Base-by-base conservation (phyloP, 2,329 filamentous ascomycete genomes). In the Sclerotiophoma versabilis region DNA sequence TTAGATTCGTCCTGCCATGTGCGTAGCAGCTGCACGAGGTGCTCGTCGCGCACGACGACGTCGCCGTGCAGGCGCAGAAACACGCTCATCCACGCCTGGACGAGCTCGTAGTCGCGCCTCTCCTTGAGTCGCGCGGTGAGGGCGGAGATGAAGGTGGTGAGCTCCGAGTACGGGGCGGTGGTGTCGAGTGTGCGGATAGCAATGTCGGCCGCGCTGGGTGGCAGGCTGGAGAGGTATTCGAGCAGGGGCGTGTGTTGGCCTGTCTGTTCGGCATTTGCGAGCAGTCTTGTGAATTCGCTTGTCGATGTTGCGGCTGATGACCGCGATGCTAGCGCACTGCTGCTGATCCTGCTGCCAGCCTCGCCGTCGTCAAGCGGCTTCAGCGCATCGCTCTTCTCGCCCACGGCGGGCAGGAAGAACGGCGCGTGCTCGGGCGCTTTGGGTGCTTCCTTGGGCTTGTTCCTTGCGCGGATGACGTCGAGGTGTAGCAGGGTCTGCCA, bases 41-140 rank as follows among this genome's bases (percentile, higher is more conserved):
- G 73, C 68, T 83, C 69, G 30, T 77, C 76, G 27, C 77, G 73
- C 6, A 77, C 73, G 12, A 90, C 77, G 14, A 82, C 77, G 57
- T 88, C 87, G 6, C 82, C 83, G 75, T 98, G 93, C 33, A 96
- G 79, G 41, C 88, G 85, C 54, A 99, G 73, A 69, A 98, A 96
- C 1, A 98, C 93, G 2, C 89, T 88, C 92, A 99, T 98, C 93
- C 95, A 99, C 0, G 92, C 92, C 75, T 98, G 93, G 14, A 92
- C 90, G 32, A 99, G 82, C 76, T 99, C 95, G 75, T 96, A 99
- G 74, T 98, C 95, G 41, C 84, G 85, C 60, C 88, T 86, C 44
- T 85, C 80, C 36, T 80, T 77, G 46, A 98, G 79, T 11, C 89
- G 83, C 48, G 79, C 81, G 0, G 91, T 96, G 50, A 99, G 76